Evolutionary conservation across 176 grass and related monocot species (phyloP).

Genomic region (Musa troglodytarum): DNA sequence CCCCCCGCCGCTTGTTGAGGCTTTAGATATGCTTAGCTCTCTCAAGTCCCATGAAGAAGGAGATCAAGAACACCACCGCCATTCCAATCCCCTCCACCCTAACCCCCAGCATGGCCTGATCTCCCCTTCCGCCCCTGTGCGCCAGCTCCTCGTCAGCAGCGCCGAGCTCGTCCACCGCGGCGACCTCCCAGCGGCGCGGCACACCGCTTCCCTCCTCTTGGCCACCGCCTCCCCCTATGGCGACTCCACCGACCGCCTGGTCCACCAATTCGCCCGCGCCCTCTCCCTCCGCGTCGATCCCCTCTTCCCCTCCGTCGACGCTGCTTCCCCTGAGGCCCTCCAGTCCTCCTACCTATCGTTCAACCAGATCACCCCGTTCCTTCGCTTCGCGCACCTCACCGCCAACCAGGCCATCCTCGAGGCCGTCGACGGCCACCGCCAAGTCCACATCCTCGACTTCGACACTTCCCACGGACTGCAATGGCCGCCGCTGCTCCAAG

Average conservation of each 20-base stretch:
- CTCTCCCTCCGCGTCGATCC: slow-evolving; percentile 39
- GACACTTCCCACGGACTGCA: slow-evolving; percentile 85
- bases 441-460: slow-evolving; percentile 87
- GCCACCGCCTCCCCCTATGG: slow-evolving; percentile 45
- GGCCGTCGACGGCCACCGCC: slow-evolving; percentile 44
- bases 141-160: slow-evolving; percentile 57
- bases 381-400: slow-evolving; percentile 88
- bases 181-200: slow-evolving; percentile 45
- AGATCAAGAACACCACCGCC: slow-evolving; percentile 14
- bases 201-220: slow-evolving; percentile 39
- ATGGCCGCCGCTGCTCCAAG: slow-evolving; percentile 91
- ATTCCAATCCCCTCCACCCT: background rate
- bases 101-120: slow-evolving; percentile 2
- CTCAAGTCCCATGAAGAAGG: slow-evolving; percentile 48
- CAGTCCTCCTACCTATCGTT: slow-evolving; percentile 59
- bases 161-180: slow-evolving; percentile 63
- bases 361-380: slow-evolving; percentile 98
- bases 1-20: background rate
- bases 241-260: slow-evolving; percentile 63
- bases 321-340: slow-evolving; percentile 11
- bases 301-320: slow-evolving; percentile 8
- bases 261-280: slow-evolving; percentile 73
- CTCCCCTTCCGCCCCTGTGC: slow-evolving; percentile 25
- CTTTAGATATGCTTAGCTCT: slow-evolving; percentile 62
- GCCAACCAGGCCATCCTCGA: slow-evolving; percentile 98